These are phyloP conservation scores for Paecilomyces sp. DNA, from an alignment of 2,329 filamentous ascomycete genomes.

Conservation along the genomic window DNA sequence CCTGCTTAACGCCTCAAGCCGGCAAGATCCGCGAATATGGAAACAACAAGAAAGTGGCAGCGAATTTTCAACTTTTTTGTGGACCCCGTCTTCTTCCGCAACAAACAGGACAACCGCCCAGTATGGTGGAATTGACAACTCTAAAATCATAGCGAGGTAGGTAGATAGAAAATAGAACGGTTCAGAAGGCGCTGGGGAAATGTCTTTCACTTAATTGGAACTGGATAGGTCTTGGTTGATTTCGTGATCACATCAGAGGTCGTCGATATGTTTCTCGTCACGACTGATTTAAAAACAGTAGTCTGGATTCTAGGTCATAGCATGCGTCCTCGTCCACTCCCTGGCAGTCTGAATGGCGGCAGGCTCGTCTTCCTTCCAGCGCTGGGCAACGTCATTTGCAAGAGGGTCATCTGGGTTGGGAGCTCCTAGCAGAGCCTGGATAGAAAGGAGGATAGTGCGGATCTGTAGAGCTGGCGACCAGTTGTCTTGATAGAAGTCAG, in stretches of 20 bases:
- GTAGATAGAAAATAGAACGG: neutral
- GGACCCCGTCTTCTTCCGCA: neutral
- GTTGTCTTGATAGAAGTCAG: slow-evolving; percentile 58
- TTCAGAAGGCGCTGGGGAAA: neutral
- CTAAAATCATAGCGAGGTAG: neutral
- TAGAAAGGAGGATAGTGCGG: slow-evolving; percentile 95
- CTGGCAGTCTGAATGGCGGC: slow-evolving; percentile 86
- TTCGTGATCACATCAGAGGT: slow-evolving; percentile 20
- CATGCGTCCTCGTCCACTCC: slow-evolving; percentile 86
- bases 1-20: neutral
- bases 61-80: neutral
- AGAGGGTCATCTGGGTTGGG: slow-evolving; percentile 98
- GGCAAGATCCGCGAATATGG: neutral
- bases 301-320: slow-evolving; percentile 43
- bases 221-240: neutral
- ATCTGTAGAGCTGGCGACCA: slow-evolving; percentile 98
- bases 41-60: neutral
- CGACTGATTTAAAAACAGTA: slow-evolving; percentile 1
- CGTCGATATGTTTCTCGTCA: slow-evolving; percentile 9
- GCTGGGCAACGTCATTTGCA: slow-evolving; percentile 93
- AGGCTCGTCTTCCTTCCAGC: slow-evolving; percentile 94
- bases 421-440: slow-evolving; percentile 90
- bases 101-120: neutral
- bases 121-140: neutral
- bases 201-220: neutral